phyloP scores from a whole-genome alignment of 1,284 basidiomycete genomes.

The Anthracocystis setariae region DNA sequence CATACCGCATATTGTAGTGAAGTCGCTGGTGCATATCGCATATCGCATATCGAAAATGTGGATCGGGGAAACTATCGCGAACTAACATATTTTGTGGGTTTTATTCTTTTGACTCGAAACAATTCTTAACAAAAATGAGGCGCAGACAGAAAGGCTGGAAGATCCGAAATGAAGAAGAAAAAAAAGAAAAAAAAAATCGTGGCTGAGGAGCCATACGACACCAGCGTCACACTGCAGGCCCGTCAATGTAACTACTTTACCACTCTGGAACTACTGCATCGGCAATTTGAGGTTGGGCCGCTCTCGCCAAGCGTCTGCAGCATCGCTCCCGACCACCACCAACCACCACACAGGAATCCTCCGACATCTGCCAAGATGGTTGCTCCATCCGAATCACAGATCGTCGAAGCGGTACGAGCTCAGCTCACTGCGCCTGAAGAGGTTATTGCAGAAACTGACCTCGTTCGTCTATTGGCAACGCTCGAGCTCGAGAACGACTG shows the following conservation, averaged over 20 bases:
- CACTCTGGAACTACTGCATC: not conserved
- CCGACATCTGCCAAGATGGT: constrained; percentile 14
- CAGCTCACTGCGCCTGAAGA: constrained; percentile 4
- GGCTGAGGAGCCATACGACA: constrained; percentile 3
- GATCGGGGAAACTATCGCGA: no score
- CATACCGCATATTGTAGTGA: no score
- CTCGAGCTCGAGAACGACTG: constrained; percentile 54
- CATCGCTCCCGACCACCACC: not conserved
- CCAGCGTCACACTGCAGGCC: constrained; percentile 6
- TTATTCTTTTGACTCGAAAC: no score
- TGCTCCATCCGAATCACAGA: constrained; percentile 31
- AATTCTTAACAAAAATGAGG: no score
- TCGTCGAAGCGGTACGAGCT: constrained; percentile 29
- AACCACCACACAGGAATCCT: not conserved
- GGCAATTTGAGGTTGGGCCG: not conserved
- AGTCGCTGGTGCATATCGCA: no score
- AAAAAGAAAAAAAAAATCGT: constrained; percentile 3
- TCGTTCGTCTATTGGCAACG: constrained; percentile 37
- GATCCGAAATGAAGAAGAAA: constrained; percentile 2
- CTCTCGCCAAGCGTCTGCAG: not conserved
- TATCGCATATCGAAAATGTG: no score
- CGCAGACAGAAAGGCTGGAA: not conserved
- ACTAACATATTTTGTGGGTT: no score
- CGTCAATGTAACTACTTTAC: no score
- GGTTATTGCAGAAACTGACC: constrained; percentile 7